A percentile compares a stretch with the other conserved stretches of the same genome.
Conservation (phyloP, 2,329 filamentous ascomycete genomes). For the Ophiostoma tasmaniense region DNA sequence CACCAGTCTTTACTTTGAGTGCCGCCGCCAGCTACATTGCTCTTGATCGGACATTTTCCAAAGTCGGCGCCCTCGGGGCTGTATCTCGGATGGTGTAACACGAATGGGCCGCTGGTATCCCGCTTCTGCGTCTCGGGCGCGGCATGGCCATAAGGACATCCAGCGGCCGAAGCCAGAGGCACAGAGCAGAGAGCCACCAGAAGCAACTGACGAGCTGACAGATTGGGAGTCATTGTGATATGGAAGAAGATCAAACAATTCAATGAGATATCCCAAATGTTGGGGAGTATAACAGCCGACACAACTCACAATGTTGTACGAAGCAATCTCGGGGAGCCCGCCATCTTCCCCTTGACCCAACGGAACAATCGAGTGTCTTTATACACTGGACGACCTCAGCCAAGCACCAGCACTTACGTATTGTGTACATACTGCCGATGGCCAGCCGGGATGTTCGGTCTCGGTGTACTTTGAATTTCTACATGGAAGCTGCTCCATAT, state of each 20-base stretch:
- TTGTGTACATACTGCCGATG: neutral
- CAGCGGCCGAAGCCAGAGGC: neutral
- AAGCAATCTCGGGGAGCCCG: neutral
- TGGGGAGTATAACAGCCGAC: neutral
- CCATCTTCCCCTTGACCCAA: neutral
- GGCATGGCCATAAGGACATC: neutral
- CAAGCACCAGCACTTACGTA: neutral
- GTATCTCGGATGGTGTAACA: neutral
- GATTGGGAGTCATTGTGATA: neutral
- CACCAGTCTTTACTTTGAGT: conserved; percentile 66
- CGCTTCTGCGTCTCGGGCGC: neutral
- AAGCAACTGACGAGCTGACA: neutral
- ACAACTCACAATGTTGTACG: neutral
- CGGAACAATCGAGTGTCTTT: neutral
- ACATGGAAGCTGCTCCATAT: neutral
- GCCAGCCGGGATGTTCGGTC: neutral
- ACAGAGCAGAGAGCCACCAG: neutral
- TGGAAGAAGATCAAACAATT: too few species aligned
- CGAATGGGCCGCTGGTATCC: neutral
- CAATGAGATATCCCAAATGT: too few species aligned
- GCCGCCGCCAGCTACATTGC: conserved; percentile 47
- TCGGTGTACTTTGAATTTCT: neutral
- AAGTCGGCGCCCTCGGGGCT: neutral
- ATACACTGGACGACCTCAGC: neutral
- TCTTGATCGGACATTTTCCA: conserved; percentile 12